Evolutionary conservation across 208 protist genomes (phyloP), one percentile per base, ranked within the genome.

Genomic region (Wallacemonas collosoma): DNA sequence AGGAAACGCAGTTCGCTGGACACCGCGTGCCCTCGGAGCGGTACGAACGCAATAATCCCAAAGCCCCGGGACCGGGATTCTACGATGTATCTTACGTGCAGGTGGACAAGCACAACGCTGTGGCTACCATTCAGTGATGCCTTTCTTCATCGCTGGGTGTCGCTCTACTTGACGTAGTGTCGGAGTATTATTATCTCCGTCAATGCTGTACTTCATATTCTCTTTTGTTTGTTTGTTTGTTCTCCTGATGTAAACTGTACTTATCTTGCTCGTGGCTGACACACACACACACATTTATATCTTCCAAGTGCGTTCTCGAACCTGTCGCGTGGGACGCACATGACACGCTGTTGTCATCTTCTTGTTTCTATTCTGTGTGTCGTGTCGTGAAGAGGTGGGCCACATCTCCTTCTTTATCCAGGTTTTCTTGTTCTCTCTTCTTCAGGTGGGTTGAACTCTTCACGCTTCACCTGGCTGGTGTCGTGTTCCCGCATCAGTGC

Each of bases 1-100:
- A 94, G 70, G 89, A 91, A 71, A 83, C 83, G 56, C 85, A 94
- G 80, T 94, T 94, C 68, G 86, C 83, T 63, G 89, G 89, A 3
- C 89, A 91, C 68, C 79, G 81, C 36, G 73, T 91, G 39, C 84
- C 82, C 73, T 94, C 89, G 15, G 89, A 94, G 78, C 71, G 89
- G 50, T 91, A 87, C 80, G 68, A 65, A 44, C 81, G 77, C 1
- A 82, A 85, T 3, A 87, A 91, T 67, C 81, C 86, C 6, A 73
- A 77, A n/a, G 89, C 82, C 55, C 89, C 89, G 3, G 89, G 89
- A 12, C 88, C 88, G 45, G 88, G 88, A 7, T 78, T 85, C 73
- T 93, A 93, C 77, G 78, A 80, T 41, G 79, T 87, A 1, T 85
- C 76, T n/a, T 93, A 82, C 67, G 62, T 56, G 3, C 76, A 79